Conservation (phyloP, 148 eudicot species). For the Persicaria maculosa region DNA sequence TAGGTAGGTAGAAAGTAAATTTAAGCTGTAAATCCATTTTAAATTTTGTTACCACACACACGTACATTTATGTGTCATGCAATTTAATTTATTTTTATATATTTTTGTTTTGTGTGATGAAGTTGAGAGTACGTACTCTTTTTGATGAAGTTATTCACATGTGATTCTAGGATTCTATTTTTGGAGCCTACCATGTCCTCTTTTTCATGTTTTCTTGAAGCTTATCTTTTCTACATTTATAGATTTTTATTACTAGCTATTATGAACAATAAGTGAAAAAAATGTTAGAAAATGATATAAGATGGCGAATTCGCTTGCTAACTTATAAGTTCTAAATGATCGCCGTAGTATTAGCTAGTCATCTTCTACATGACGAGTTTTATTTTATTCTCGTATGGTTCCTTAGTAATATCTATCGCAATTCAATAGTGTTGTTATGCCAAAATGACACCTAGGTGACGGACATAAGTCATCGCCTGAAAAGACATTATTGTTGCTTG, state of each 20-base stretch:
- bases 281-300: no score
- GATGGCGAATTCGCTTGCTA: no score
- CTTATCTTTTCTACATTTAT: background rate
- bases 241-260: background rate
- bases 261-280: background rate
- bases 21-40: conserved; percentile 1
- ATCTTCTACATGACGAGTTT: no score
- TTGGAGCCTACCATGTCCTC: conserved; percentile 10
- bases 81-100: no score
- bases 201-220: background rate
- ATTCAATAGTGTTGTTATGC: no score
- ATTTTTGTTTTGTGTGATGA: background rate
- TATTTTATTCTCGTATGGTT: no score
- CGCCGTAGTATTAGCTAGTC: no score
- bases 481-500: no score
- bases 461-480: no score
- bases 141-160: background rate
- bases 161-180: conserved; percentile 10
- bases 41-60: background rate
- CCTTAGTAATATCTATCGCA: no score
- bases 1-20: background rate
- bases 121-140: background rate
- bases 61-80: background rate
- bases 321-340: no score
- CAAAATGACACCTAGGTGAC: no score